Evolutionary conservation across 2,329 filamentous ascomycete genomes (phyloP), one percentile per base, ranked within the genome.

Genomic region (Verruconis gallopava): DNA sequence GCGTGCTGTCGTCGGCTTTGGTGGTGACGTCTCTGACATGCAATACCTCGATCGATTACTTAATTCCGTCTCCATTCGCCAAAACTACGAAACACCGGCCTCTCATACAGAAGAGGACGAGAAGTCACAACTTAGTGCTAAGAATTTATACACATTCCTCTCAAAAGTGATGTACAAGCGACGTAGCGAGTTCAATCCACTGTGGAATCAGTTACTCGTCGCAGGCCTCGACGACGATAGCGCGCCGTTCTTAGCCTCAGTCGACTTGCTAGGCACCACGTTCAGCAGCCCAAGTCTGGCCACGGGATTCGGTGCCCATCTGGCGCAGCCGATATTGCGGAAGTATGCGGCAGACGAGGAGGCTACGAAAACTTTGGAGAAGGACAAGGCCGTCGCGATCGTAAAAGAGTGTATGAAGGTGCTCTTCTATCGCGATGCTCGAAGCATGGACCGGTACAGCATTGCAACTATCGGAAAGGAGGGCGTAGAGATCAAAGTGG

Each of bases 11-110:
- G 73, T 98, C 57, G 91, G 91, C 55, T 93, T 96, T 67, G 85
- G 86, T 61, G 91, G 91, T 62, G 91, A 98, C 68, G 81, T 98
- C 54, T 93, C 85, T 50, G 91, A 98, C 70, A 96, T 98, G 91
- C 91, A 98, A 71, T 93, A 93, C 70, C 78, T 98, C 52, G 83
- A 94, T 74, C 80, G 91, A 53, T 77, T 94, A 56, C 80, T 98
- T 53, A 80, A 75, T 57, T 81, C 84, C 48, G 81, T 96, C 54
- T 78, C 83, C 60, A 85, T 93, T 62, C 74, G 81, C 61, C 88
- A 96, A 71, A 81, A 85, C 59, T 96, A 98, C 71, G 73, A 72
- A 45, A 58, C 62, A 50, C 61, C 52, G 55, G 64, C 56, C 47
- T 65, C 55, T 65, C 68, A 54, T 28, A 62, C 46, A 55, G 53